Conservation (phyloP, 1,284 basidiomycete species). For the Anthracocystis walkeri region DNA sequence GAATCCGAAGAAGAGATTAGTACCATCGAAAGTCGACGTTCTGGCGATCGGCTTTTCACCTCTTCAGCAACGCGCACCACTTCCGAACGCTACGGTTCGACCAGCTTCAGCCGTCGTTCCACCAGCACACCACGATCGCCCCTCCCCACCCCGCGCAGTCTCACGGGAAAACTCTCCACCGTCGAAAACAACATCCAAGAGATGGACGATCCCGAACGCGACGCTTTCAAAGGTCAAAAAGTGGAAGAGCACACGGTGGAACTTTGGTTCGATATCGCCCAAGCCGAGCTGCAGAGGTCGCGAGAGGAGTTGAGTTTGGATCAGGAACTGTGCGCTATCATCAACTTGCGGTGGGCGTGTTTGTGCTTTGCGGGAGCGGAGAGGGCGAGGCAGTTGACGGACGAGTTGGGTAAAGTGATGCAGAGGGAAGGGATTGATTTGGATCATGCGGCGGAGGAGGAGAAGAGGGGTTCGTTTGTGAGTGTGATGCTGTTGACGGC, state of each 20-base stretch:
- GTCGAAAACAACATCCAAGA: slow-evolving; percentile 41
- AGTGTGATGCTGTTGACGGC: slow-evolving; percentile 44
- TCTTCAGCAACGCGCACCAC: not conserved
- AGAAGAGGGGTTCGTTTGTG: slow-evolving; percentile 39
- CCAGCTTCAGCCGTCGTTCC: slow-evolving; percentile 25
- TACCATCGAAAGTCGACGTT: slow-evolving; percentile 12
- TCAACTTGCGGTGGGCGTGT: slow-evolving; percentile 47
- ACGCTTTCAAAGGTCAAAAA: slow-evolving; percentile 31
- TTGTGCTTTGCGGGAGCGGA: slow-evolving; percentile 50
- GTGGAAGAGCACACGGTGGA: slow-evolving; percentile 43
- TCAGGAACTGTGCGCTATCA: slow-evolving; percentile 44
- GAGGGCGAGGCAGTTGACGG: slow-evolving; percentile 34
- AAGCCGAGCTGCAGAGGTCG: slow-evolving; percentile 32
- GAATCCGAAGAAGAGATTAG: slow-evolving; percentile 32
- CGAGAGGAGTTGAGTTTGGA: slow-evolving; percentile 35
- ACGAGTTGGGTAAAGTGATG: slow-evolving; percentile 45
- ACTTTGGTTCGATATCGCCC: slow-evolving; percentile 48
- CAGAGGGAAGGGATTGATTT: slow-evolving; percentile 40
- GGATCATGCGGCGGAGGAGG: slow-evolving; percentile 36
- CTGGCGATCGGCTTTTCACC: not conserved
- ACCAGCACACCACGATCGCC: not conserved
- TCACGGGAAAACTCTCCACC: slow-evolving; percentile 39
- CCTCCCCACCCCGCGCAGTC: slow-evolving; percentile 13
- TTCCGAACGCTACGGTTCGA: slow-evolving; percentile 25
- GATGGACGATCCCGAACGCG: slow-evolving; percentile 38